phyloP scores from a whole-genome alignment of 768 basidiomycete genomes.

The Phanerochaete carnosa region DNA sequence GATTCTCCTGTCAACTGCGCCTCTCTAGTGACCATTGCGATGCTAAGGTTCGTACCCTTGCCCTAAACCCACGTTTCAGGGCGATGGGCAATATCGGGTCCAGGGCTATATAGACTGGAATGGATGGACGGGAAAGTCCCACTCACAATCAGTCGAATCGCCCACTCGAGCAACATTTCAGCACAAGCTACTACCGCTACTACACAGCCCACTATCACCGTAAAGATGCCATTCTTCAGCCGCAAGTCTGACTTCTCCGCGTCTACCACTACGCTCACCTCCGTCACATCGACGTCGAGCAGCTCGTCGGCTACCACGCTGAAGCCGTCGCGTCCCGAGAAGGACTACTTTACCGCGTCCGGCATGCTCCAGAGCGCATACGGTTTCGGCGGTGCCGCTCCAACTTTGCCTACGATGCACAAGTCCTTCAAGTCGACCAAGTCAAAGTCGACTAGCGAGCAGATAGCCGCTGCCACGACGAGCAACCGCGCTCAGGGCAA shows the following conservation, averaged over 20 bases:
- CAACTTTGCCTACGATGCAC: neutral
- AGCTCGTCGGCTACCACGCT: neutral
- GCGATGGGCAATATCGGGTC: neutral
- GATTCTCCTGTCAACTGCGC: neutral
- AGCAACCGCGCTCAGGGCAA: too few species aligned
- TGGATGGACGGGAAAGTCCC: neutral
- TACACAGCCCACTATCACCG: neutral
- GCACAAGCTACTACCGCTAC: neutral
- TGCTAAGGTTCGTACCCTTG: neutral
- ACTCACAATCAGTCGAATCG: neutral
- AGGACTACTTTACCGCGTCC: conserved; percentile 27
- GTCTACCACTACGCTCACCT: neutral
- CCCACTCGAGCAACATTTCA: neutral
- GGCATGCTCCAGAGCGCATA: conserved; percentile 23
- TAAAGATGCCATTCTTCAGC: neutral
- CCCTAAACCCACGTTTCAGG: neutral
- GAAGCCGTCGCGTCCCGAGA: conserved; percentile 7
- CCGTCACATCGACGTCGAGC: neutral
- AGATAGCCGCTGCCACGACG: neutral
- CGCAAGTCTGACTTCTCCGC: neutral
- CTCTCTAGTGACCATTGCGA: neutral
- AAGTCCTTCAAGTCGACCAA: conserved; percentile 7
- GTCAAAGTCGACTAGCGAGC: too few species aligned
- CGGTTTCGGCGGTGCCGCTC: conserved; percentile 20
- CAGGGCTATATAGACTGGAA: neutral